Base-by-base conservation (phyloP, 192 early-diverging fungal species). In the Blastocladiella britannica region DNA sequence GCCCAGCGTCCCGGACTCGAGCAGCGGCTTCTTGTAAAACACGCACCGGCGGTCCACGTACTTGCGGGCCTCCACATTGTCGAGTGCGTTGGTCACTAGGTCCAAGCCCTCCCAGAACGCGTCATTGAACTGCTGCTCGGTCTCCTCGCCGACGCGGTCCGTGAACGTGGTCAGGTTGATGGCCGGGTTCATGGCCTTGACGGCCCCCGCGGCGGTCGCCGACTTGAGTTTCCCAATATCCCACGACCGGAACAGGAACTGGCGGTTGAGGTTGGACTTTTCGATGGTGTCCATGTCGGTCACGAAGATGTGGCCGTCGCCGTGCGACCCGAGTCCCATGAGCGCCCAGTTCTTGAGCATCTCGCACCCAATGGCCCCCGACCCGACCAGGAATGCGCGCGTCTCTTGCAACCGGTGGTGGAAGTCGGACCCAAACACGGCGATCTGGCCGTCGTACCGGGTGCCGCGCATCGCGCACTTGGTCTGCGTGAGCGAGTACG, bases 241-340 rank as follows among this genome's bases (percentile, higher is more conserved):
- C 12, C 62, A 37, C 5, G 83, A 74, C 52, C 96, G 83, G 81
- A 99, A 99, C 60, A 99, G 73, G 72, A 99, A 99, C 72, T 99
- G 96, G 37, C 96, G 80, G 73, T 99, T 99, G 70, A 99, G 75
- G 72, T 99, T 99, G 61, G 81, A 85, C 77, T 95, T 99, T 59
- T 99, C 96, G 55, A 99, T 99, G 7, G 93, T 94, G 67, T 99
- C 96, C 95, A 99, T 99, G 65, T 99, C 95, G 6, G 93, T 99
- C 53, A 99, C 69, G 66, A 77, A 80, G 52, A 97, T 79, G 23
- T 73, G 72, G 25, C 95, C 87, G 25, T 83, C 67, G 29, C 82
- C 74, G 28, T 92, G 93, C 20, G 85, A 79, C 28, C 84, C 85
- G 30, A 89, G 65, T 28, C 87, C 87, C 78, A 88, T 88, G 76